Base-by-base conservation (phyloP, 1,284 basidiomycete species). In the Moesziomyces globuligerus region DNA sequence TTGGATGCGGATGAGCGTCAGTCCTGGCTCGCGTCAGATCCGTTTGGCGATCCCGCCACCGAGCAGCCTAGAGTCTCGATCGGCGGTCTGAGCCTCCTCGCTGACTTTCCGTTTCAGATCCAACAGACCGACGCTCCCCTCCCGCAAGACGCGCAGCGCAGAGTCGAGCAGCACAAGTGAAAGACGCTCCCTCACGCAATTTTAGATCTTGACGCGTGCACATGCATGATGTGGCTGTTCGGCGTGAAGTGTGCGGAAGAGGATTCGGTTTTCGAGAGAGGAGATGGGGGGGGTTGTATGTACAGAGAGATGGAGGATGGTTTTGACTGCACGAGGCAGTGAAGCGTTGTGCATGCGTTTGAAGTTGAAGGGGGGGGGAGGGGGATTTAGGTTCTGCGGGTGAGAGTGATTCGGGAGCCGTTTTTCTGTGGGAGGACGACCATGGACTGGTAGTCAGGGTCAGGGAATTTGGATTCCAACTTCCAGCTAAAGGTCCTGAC, bases 371-470 rank as follows among this genome's bases (percentile, higher is more conserved):
- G 3, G 3, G 29, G 0, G 7, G 13, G 32, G 15, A 17, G 17
- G 15, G 32, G 13, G 32, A n/a, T 5, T 17, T 34, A 34, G 15
- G 32, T 34, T 10, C 32, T 13, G 32, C 32, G 32, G 3, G 39
- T 41, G 25, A 72, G 29, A 7, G 15, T 38, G 28, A 72, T 72
- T 11, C 18, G 40, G 39, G 52, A 50, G 13, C 50, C 57, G 15
- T 47, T n/a, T 24, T 56, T 52, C 59, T 85, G 85, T 25, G 90
- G 90, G 72, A 89, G 86, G 32, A 89, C 89, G 60, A 91, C 88
- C 90, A 91, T 90, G 25, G 88, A 89, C 86, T 73, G 76, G 84
- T 94, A 98, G 84, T 98, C 94, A 57, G 94, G 89, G 43, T 87
- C 86, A 3, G 96, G 94, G 64, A 98, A 82, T 8, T 61, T 86